Percentiles rank a stretch among this genome's conserved stretches.
Conservation (phyloP, 495 filamentous ascomycete genomes). For the Aspergillus nidulans region DNA sequence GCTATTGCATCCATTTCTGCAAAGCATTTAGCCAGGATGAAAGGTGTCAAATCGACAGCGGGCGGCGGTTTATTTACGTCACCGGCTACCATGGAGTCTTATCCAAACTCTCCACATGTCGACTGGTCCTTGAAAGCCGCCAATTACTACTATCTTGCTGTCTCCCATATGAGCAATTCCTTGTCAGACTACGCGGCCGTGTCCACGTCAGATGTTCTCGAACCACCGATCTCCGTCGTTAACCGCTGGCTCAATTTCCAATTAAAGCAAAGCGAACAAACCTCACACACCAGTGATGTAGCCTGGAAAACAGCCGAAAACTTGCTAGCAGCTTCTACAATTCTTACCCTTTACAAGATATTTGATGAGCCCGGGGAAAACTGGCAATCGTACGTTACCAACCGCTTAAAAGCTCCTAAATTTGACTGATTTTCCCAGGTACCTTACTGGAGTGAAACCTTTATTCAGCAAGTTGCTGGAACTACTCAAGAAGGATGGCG, state of each 20-base stretch:
- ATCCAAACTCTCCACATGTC: slow-evolving; percentile 32
- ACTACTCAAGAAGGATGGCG: background rate
- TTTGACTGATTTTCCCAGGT: slow-evolving; percentile 20
- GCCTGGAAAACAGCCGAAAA: slow-evolving; percentile 30
- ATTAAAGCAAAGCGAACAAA: background rate
- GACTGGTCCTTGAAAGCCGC: slow-evolving; percentile 43
- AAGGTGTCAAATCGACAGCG: slow-evolving; percentile 24
- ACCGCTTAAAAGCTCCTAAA: too few relatives aligned
- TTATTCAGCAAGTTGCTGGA: slow-evolving; percentile 30
- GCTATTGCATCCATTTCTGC: slow-evolving; percentile 37
- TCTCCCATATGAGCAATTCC: slow-evolving; percentile 24
- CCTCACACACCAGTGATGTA: background rate
- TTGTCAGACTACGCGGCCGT: slow-evolving; percentile 31
- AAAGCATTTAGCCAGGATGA: slow-evolving; percentile 39
- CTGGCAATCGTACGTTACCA: slow-evolving; percentile 34
- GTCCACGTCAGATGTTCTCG: slow-evolving; percentile 34
- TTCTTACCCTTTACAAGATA: slow-evolving; percentile 33
- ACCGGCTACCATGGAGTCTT: slow-evolving; percentile 34
- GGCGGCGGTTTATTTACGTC: slow-evolving; percentile 28
- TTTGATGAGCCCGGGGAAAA: slow-evolving; percentile 32
- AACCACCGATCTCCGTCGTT: slow-evolving; percentile 31
- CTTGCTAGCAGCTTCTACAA: slow-evolving; percentile 23
- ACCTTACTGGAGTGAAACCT: slow-evolving; percentile 27
- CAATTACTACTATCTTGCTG: slow-evolving; percentile 40
- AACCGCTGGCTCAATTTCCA: slow-evolving; percentile 24